phyloP scores from a whole-genome alignment of 164 flowering plant species.

The Vitis labrusca region DNA sequence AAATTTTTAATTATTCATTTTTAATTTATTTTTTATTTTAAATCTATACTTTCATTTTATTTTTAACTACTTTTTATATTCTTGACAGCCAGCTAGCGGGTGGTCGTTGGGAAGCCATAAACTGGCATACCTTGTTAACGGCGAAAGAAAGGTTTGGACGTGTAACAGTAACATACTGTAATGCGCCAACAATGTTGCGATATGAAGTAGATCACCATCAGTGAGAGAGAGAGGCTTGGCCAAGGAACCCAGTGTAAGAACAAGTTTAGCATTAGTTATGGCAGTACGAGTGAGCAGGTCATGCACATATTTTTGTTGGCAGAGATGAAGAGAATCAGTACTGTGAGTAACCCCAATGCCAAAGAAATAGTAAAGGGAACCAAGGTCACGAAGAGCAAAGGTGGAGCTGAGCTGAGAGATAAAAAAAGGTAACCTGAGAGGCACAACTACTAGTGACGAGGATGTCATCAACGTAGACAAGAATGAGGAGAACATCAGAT shows the following conservation, averaged over 20 bases:
- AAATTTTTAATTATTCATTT: no score
- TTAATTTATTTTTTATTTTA: no score
- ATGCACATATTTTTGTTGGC: not conserved
- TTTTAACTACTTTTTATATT: no score
- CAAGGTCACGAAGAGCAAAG: not conserved
- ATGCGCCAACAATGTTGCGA: constrained; percentile 4
- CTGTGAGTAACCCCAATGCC: not conserved
- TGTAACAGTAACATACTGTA: constrained; percentile 8
- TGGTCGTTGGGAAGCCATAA: constrained; percentile 2
- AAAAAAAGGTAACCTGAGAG: no score
- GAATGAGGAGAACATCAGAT: not conserved
- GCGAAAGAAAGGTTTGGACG: constrained; percentile 9
- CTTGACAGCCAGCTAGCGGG: not conserved
- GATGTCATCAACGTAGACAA: not conserved
- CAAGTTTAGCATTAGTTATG: not conserved
- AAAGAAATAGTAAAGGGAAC: not conserved
- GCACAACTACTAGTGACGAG: no score
- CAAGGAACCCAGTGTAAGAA: not conserved
- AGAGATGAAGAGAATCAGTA: not conserved
- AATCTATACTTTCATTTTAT: no score
- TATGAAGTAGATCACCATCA: not conserved
- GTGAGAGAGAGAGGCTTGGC: not conserved
- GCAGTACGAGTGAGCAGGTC: not conserved
- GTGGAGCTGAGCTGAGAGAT: not conserved
- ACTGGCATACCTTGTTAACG: constrained; percentile 7